Conservation (phyloP, 441 rosid species). For the Erodium trifolium region DNA sequence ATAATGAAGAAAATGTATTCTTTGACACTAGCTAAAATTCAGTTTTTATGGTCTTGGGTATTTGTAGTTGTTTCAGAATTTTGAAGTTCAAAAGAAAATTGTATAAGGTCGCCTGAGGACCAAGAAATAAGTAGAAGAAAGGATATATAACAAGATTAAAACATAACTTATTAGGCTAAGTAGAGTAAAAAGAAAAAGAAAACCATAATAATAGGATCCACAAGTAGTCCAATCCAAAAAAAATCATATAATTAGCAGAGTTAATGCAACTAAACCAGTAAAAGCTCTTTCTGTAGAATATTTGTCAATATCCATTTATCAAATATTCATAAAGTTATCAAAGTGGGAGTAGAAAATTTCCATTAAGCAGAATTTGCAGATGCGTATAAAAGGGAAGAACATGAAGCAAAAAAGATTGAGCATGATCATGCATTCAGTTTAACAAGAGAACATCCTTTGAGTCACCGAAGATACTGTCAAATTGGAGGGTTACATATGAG, state of each 20-base stretch:
- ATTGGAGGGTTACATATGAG: too few species aligned
- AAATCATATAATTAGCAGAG: neutral
- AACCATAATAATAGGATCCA: too few species aligned
- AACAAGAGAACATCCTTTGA: too few species aligned
- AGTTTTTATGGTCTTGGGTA: too few species aligned
- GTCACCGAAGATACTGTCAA: too few species aligned
- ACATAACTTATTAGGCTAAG: neutral
- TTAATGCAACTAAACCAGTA: neutral
- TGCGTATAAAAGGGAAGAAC: neutral
- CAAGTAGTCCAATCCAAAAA: neutral
- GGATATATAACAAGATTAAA: neutral
- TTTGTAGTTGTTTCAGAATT: neutral
- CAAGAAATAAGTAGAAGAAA: neutral
- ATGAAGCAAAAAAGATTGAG: neutral
- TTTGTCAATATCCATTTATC: neutral
- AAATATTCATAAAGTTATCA: neutral
- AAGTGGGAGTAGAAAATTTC: neutral
- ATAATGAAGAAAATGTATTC: too few species aligned
- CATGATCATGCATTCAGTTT: too few species aligned
- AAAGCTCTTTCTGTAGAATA: neutral
- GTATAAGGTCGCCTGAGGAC: neutral
- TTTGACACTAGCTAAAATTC: too few species aligned
- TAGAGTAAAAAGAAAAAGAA: neutral
- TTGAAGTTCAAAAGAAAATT: neutral
- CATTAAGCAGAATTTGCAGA: neutral